Evolutionary conservation across 164 flowering plant species (phyloP), one percentile per base, ranked within the genome.

Genomic region (Dillenia turbinata): DNA sequence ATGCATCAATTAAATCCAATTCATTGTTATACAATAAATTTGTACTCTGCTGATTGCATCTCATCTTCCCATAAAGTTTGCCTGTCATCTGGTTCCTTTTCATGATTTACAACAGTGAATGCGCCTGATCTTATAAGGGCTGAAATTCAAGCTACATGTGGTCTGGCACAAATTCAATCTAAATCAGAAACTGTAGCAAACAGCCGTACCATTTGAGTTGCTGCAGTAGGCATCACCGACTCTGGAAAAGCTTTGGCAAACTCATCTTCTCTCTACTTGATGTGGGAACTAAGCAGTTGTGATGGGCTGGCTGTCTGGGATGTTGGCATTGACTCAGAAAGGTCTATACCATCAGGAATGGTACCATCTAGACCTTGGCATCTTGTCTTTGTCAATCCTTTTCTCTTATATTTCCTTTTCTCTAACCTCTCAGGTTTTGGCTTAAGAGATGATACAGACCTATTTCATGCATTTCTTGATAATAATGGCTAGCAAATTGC

Each of bases 231-330:
- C 45, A 72, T 93, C 51, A 81, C 85, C 73, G 54, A 59, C 57
- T 75, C 86, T 61, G 95, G 95, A 71, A 88, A 79, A 80, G 79
- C 88, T 73, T 90, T 90, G 79, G 95, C 92, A 56, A 93, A 93
- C 62, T 85, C 97, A 53, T 93, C 98, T 57, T 87, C 98, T 72
- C 92, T 90, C 66, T 56, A 47, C 61, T 74, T 93, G 69, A 78
- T 57, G 60, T 93, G 97, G 98, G 88, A 89, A 69, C 70, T 87
- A 60, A 74, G 64, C 61, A 73, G 64, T 65, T 87, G 95, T 75
- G 73, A 85, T 44, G 80, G 74, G 12, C 69, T 89, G 67, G 97
- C 93, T 49, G 55, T 73, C 46, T 90, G 90, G 92, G 77, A 75
- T 61, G 82, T 79, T 51, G 50, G 61, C 51, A 60, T 60, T 69